phyloP scores from a whole-genome alignment of 1,139 yeast genomes.

The Pneumocystis canis region DNA sequence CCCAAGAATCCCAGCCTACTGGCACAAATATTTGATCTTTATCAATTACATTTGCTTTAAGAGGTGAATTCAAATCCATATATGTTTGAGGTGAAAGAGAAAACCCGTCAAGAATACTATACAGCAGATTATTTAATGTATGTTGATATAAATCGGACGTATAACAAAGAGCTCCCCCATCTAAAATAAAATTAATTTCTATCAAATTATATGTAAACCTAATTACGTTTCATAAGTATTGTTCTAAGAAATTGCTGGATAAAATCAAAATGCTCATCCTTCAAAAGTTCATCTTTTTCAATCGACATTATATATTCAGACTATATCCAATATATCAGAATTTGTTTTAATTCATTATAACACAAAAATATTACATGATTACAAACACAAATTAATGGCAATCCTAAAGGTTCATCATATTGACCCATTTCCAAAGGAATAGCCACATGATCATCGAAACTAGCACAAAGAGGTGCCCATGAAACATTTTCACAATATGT shows the following conservation, averaged over 20 bases:
- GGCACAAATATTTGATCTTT: constrained; percentile 32
- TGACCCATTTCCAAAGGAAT: constrained; percentile 24
- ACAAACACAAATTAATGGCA: constrained; percentile 20
- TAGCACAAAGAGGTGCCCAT: background rate
- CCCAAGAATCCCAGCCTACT: constrained; percentile 29
- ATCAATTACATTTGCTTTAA: constrained; percentile 24
- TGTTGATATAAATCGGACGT: constrained; percentile 2
- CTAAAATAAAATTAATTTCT: background rate
- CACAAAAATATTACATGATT: constrained; percentile 11
- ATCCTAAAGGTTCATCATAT: constrained; percentile 24
- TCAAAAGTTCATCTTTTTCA: constrained; percentile 15
- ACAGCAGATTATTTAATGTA: background rate
- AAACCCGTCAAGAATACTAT: constrained; percentile 6
- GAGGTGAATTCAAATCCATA: constrained; percentile 4
- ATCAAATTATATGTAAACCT: background rate
- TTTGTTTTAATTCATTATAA: background rate
- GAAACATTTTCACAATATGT: constrained; percentile 1
- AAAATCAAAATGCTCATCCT: constrained; percentile 26
- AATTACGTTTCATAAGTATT: constrained; percentile 28
- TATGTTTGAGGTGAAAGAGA: constrained; percentile 7
- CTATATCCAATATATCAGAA: background rate
- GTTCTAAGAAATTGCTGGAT: constrained; percentile 43
- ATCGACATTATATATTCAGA: constrained; percentile 14
- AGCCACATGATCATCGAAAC: constrained; percentile 3
- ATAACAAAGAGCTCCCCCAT: constrained; percentile 22